These are phyloP conservation scores for Ascochyta rabiei DNA, from an alignment of 2,329 filamentous ascomycete genomes.

Conservation along the genomic window DNA sequence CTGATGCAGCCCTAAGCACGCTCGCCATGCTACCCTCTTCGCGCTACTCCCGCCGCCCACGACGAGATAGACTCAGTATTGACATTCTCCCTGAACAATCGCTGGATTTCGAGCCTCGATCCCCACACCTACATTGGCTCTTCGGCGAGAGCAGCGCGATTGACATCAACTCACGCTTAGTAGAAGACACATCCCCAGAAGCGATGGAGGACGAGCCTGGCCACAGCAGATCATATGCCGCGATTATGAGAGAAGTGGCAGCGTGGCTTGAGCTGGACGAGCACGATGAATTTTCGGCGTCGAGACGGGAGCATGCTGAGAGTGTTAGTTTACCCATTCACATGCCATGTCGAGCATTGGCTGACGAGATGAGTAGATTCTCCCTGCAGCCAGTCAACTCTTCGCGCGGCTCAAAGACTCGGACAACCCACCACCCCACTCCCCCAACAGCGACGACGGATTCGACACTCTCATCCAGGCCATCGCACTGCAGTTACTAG, in stretches of 20 bases:
- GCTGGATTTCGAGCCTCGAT: slow-evolving; percentile 3
- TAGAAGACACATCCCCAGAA: not conserved
- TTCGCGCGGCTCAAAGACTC: not conserved
- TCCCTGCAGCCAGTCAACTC: not conserved
- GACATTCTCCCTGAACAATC: slow-evolving; percentile 14
- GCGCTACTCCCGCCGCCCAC: not conserved
- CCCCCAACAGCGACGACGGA: not conserved
- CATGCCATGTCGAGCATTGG: not conserved
- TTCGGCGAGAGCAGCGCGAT: slow-evolving; percentile 11
- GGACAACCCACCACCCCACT: not conserved
- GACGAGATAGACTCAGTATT: slow-evolving; percentile 16
- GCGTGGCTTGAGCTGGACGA: slow-evolving; percentile 26
- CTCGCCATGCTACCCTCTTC: not conserved
- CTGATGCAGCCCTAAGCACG: not conserved
- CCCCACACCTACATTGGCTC: slow-evolving; percentile 12
- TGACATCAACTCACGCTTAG: not conserved
- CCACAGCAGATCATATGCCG: slow-evolving; percentile 14
- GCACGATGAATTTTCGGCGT: slow-evolving; percentile 22
- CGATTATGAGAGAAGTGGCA: slow-evolving; percentile 24
- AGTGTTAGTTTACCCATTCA: not conserved
- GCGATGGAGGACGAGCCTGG: not conserved
- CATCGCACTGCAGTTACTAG: slow-evolving; percentile 32
- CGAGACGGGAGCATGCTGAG: not conserved
- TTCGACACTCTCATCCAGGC: slow-evolving; percentile 24
- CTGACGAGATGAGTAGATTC: not conserved